These are phyloP conservation scores for Ceratobasidium sp. DNA, from an alignment of 1,284 basidiomycete species.

Conservation along the genomic window DNA sequence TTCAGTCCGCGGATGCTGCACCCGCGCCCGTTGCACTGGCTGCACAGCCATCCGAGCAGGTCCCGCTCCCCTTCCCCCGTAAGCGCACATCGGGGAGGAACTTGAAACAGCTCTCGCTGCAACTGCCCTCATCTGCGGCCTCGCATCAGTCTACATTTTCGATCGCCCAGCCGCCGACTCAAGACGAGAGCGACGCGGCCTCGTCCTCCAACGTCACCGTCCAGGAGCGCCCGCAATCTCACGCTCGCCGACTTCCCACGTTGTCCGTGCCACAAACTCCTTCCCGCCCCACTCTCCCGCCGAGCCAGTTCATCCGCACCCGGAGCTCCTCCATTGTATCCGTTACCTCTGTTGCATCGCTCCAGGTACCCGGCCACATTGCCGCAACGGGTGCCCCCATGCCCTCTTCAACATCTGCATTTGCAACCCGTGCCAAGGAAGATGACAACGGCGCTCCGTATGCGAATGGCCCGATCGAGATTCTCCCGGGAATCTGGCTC, in stretches of 20 bases:
- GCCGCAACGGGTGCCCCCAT: conserved; percentile 44
- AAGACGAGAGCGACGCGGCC: conserved; percentile 51
- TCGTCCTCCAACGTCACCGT: conserved; percentile 21
- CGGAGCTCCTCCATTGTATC: conserved; percentile 46
- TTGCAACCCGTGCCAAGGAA: conserved; percentile 69
- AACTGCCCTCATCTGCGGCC: conserved; percentile 54
- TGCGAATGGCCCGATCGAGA: conserved; percentile 81
- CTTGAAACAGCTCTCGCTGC: conserved; percentile 75
- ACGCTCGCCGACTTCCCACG: conserved; percentile 15
- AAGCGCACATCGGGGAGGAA: conserved; percentile 59
- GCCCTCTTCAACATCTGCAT: conserved; percentile 54
- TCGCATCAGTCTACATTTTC: conserved; percentile 17
- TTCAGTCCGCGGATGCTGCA: conserved; percentile 37
- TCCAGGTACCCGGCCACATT: conserved; percentile 14
- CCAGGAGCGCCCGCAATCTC: conserved; percentile 8
- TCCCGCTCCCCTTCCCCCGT: conserved; percentile 33
- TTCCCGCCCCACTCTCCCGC: conserved; percentile 58
- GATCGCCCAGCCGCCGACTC: conserved; percentile 2
- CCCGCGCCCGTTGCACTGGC: conserved; percentile 40
- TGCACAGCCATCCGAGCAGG: not conserved
- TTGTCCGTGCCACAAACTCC: conserved; percentile 17
- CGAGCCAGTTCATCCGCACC: conserved; percentile 48
- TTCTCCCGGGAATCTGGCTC: conserved; percentile 88
- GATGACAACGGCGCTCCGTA: conserved; percentile 72
- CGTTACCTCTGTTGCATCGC: conserved; percentile 31